phyloP scores from a whole-genome alignment of 2,329 filamentous ascomycete genomes.

The Chaetomiaceae sp. region DNA sequence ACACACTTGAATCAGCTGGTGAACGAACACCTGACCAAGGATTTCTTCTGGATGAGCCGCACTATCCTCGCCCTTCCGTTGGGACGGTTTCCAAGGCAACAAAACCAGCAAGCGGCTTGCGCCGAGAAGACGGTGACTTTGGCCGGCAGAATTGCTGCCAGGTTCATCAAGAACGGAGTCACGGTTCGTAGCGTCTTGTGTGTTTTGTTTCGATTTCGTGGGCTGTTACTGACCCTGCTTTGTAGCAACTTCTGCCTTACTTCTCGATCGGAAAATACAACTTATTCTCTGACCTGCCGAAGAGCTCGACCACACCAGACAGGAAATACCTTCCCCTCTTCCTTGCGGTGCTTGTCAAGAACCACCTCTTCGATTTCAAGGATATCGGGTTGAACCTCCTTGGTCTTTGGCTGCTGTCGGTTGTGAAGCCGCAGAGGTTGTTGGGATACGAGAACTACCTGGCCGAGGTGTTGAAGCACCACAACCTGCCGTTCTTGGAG shows the following conservation, averaged over 20 bases:
- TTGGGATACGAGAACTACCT: conserved; percentile 47
- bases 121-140: conserved; percentile 42
- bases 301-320: conserved; percentile 37
- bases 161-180: conserved; percentile 43
- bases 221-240: conserved; percentile 24
- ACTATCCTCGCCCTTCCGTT: conserved; percentile 23
- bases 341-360: conserved; percentile 44
- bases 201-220: conserved; percentile 12
- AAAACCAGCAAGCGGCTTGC: conserved; percentile 30
- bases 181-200: conserved; percentile 29
- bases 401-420: conserved; percentile 48
- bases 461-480: conserved; percentile 41
- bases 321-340: conserved; percentile 49
- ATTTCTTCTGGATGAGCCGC: conserved; percentile 42
- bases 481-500: conserved; percentile 41
- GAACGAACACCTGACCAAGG: conserved; percentile 44
- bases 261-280: conserved; percentile 46
- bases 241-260: conserved; percentile 39
- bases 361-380: conserved; percentile 43
- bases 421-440: conserved; percentile 45
- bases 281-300: conserved; percentile 43
- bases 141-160: conserved; percentile 42
- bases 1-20: conserved; percentile 35
- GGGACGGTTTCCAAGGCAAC: conserved; percentile 14
- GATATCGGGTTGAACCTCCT: conserved; percentile 42